phyloP scores from a whole-genome alignment of 2,329 filamentous ascomycete genomes.

The Ceratocystis diversiconidia region DNA sequence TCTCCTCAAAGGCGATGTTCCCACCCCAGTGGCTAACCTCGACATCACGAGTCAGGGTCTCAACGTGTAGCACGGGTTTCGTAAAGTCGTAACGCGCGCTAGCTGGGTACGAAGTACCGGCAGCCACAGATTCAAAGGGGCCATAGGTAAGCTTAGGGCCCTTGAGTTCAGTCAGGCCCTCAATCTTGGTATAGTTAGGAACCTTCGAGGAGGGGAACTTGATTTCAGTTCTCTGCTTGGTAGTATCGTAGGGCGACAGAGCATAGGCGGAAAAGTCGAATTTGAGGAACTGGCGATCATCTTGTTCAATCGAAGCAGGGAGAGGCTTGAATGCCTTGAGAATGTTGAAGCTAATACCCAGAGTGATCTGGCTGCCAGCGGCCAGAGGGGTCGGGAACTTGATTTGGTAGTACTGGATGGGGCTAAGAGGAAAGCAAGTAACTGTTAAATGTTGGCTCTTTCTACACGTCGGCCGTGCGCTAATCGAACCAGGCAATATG shows the following conservation, averaged over 20 bases:
- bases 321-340: conserved; percentile 68
- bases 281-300: conserved; percentile 71
- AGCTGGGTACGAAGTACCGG: conserved; percentile 57
- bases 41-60: conserved; percentile 71
- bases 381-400: conserved; percentile 61
- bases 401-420: conserved; percentile 72
- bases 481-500: not conserved
- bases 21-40: conserved; percentile 98
- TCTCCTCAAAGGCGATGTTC: conserved; percentile 88
- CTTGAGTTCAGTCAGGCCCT: conserved; percentile 61
- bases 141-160: conserved; percentile 82
- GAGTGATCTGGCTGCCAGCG: conserved; percentile 64
- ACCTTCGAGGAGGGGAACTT: conserved; percentile 69
- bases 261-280: conserved; percentile 78
- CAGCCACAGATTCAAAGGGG: conserved; percentile 69
- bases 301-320: conserved; percentile 69
- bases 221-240: conserved; percentile 94
- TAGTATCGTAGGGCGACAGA: conserved; percentile 67
- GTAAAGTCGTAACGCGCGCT: conserved; percentile 89
- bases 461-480: not conserved
- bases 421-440: conserved; percentile 31
- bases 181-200: conserved; percentile 71
- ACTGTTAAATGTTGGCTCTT: conserved; percentile 18
- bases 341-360: conserved; percentile 73
- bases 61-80: conserved; percentile 71